Percentiles rank a stretch among this genome's conserved stretches.
Conservation (phyloP, 2,329 filamentous ascomycete species). For the Fusarium foetens region DNA sequence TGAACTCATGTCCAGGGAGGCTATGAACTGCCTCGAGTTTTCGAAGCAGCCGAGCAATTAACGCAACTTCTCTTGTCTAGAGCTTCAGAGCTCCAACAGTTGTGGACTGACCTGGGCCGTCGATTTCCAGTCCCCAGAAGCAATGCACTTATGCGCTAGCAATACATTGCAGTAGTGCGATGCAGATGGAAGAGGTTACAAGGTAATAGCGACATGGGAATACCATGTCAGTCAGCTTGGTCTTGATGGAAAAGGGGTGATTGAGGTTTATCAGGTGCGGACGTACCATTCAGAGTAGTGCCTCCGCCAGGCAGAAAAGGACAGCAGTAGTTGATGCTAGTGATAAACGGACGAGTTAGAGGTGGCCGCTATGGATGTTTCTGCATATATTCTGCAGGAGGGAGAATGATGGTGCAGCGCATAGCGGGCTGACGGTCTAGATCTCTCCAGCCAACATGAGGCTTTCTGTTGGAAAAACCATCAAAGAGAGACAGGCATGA, state of each 20-base stretch:
- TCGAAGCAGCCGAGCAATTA: background rate
- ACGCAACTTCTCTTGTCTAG: background rate
- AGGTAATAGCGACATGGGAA: slow-evolving; percentile 28
- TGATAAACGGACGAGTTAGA: slow-evolving; percentile 8
- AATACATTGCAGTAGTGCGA: slow-evolving; percentile 41
- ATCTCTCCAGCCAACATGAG: slow-evolving; percentile 12
- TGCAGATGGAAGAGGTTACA: slow-evolving; percentile 33
- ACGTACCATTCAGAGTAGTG: slow-evolving; percentile 19
- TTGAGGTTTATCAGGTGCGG: slow-evolving; percentile 15
- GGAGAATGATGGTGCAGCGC: slow-evolving; percentile 23
- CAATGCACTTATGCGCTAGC: slow-evolving; percentile 35
- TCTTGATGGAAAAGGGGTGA: slow-evolving; percentile 35
- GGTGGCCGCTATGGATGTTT: slow-evolving; percentile 20
- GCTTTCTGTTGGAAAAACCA: slow-evolving; percentile 5
- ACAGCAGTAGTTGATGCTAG: slow-evolving; percentile 16
- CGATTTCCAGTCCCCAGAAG: slow-evolving; percentile 30
- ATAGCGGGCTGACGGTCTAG: slow-evolving; percentile 31
- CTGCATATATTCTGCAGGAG: slow-evolving; percentile 32
- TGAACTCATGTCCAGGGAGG: background rate
- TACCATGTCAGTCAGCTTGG: slow-evolving; percentile 18
- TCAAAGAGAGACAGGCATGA: slow-evolving; percentile 12
- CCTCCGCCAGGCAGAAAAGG: background rate
- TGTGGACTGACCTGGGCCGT: slow-evolving; percentile 30
- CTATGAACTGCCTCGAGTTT: background rate
- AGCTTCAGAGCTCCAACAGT: slow-evolving; percentile 1